These are phyloP conservation scores for Fomitopsis schrenkii DNA, from an alignment of 1,284 basidiomycete genomes.

Conservation along the genomic window DNA sequence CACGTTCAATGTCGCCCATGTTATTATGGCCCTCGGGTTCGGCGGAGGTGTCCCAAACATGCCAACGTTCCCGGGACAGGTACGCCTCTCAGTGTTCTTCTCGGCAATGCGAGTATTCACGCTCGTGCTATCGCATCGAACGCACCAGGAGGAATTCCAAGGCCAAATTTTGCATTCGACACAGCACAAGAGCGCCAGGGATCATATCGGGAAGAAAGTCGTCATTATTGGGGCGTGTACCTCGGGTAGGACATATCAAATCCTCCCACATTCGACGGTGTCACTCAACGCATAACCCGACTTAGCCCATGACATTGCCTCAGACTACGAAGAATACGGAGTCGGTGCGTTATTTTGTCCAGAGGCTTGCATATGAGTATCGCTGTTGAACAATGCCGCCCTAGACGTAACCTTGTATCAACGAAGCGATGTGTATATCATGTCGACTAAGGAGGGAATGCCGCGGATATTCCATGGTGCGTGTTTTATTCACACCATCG, in stretches of 20 bases:
- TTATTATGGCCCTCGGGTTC: slow-evolving; percentile 61
- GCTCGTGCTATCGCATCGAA: not conserved
- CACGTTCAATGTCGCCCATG: slow-evolving; percentile 48
- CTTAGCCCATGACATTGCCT: slow-evolving; percentile 37
- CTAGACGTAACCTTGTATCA: slow-evolving; percentile 61
- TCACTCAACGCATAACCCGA: not conserved
- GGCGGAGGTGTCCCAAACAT: slow-evolving; percentile 48
- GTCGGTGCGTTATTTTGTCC: slow-evolving; percentile 28
- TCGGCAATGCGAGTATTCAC: not conserved
- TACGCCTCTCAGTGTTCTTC: slow-evolving; percentile 5
- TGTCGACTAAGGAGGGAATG: slow-evolving; percentile 45
- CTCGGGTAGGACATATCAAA: slow-evolving; percentile 29
- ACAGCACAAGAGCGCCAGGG: slow-evolving; percentile 32
- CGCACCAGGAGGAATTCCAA: slow-evolving; percentile 36
- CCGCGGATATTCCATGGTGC: slow-evolving; percentile 31
- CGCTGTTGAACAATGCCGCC: not conserved
- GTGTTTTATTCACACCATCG: slow-evolving; percentile 6
- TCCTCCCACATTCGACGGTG: not conserved
- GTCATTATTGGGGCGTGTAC: slow-evolving; percentile 48
- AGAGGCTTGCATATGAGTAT: not conserved
- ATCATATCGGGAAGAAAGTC: slow-evolving; percentile 43
- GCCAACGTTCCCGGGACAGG: slow-evolving; percentile 41
- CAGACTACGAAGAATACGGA: slow-evolving; percentile 42
- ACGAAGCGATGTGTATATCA: slow-evolving; percentile 58
- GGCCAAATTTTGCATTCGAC: slow-evolving; percentile 40